Base-by-base conservation (phyloP, 78 protist genomes). In the Speleostelium caveatum region DNA sequence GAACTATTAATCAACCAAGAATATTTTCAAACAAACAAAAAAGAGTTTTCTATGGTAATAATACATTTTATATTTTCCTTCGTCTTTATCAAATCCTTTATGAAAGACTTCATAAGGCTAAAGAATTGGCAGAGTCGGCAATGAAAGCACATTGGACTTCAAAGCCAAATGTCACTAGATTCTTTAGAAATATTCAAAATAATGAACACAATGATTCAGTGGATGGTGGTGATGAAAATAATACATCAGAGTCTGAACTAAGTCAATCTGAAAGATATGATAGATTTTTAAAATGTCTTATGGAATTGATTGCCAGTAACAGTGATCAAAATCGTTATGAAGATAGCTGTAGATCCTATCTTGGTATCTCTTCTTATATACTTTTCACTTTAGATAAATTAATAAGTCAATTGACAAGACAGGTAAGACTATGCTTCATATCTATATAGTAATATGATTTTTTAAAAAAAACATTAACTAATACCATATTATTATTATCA, bases 101-200 rank as follows among this genome's bases (percentile, higher is more conserved):
- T 42, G 91, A 79, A 49, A 49, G 96, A 49, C 53, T 93, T 22
- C 73, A 58, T 51, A 83, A 86, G 30, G 94, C 94, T n/a, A 21
- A 66, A 7, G 96, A 93, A 61, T 72, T 93, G 73, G 76, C 92
- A 4, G 80, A 77, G 2, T 39, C 86, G 22, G 95, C 93, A 1
- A 49, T 16, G 58, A n/a, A 67, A 53, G 68, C 86, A 19, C 92
- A 56, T 55, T 75, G 92, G 83, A 75, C 86, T 1, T 71, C 90
- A 14, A 87, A 77, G 39, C 78, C 92, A 51, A 86, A 69, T 24
- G 74, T 93, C 1, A 76, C 86, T 1, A 73, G 86, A 67, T 88
- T 78, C 86, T 72, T 77, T 73, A 69, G 75, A 74, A 55, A 49
- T 21, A 75, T 51, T 24, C 17, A 75, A 19, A 42, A 65, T 16